Evolutionary conservation across 2,329 filamentous ascomycete species (phyloP).

Genomic region (Diaporthe vaccinii): DNA sequence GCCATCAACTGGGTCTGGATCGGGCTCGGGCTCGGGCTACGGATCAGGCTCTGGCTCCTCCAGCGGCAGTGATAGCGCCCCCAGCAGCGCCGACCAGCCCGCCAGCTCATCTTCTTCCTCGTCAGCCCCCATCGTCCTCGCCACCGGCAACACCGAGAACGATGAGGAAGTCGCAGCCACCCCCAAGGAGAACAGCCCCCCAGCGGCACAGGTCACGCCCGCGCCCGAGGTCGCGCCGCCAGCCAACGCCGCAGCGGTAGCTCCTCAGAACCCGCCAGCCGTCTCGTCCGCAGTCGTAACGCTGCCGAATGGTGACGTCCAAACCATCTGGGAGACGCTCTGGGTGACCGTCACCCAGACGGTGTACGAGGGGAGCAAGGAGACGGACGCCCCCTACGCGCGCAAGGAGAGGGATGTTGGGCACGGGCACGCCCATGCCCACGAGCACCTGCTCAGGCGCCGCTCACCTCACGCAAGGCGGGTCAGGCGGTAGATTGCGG

Average conservation of each 20-base stretch:
- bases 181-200: conserved; percentile 42
- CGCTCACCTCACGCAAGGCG: conserved; percentile 31
- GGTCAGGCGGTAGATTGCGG: conserved; percentile 17
- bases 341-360: conserved; percentile 53
- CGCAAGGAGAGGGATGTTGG: not conserved
- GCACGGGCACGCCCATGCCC: conserved; percentile 33
- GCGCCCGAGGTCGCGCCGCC: conserved; percentile 41
- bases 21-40: not conserved
- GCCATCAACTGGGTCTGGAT: not conserved
- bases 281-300: conserved; percentile 48
- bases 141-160: conserved; percentile 30
- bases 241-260: conserved; percentile 43
- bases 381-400: conserved; percentile 42
- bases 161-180: conserved; percentile 11
- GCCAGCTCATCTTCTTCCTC: not conserved
- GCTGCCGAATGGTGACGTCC: conserved; percentile 7
- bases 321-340: conserved; percentile 60
- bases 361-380: conserved; percentile 49
- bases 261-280: conserved; percentile 36
- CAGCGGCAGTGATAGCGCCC: not conserved
- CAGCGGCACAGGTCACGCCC: conserved; percentile 38
- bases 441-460: conserved; percentile 48
- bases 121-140: not conserved
- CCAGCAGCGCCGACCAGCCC: not conserved
- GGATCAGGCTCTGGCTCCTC: conserved; percentile 36